Evolutionary conservation across 441 rosid species (phyloP), one percentile per base, ranked within the genome.

Genomic region (Eutrema salsugineum): DNA sequence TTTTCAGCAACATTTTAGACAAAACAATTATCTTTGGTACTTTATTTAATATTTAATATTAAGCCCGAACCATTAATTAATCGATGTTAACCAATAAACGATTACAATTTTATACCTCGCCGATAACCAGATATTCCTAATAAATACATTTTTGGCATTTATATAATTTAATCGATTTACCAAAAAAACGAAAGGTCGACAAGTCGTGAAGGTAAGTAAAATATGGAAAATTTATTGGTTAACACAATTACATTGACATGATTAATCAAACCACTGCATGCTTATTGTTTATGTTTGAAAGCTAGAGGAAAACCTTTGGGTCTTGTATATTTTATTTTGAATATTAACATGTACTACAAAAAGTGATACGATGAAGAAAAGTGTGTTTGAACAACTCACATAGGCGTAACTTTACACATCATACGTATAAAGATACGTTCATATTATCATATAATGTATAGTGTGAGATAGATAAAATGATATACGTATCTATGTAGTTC

Each of bases 371-470:
- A 63, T 61, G 58, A 49, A 10, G 15, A 39, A 76, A 75, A 68
- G 61, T 30, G 47, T 15, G 75, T 69, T 12, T 69, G 70, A 63
- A 69, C 54, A 63, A 17, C 48, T 76, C 65, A 19, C 43, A 47
- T 56, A 76, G 71, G 73, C 73, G 75, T 76, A 47, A 32, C 79
- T 63, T 76, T 69, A 64, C 57, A 63, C 50, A 40, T 70, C 68
- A 49, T 40, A 49, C 40, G 12, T 70, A 70, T 66, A 44, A 47
- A 48, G 59, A 58, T 66, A 32, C 62, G 28, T 59, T 19, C 11
- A 3, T 30, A 27, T n/a, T n/a, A n/a, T n/a, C n/a, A n/a, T n/a
- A n/a, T n/a, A n/a, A n/a, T n/a, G n/a, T 16, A 17, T 27, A 36
- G 1, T 5, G 5, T 4, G 5, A 12, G 11, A 39, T 66, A 27